Evolutionary conservation across 306 rosid genomes (phyloP), one percentile per base, ranked within the genome.

Genomic region (Pterocarpus macrocarpus): DNA sequence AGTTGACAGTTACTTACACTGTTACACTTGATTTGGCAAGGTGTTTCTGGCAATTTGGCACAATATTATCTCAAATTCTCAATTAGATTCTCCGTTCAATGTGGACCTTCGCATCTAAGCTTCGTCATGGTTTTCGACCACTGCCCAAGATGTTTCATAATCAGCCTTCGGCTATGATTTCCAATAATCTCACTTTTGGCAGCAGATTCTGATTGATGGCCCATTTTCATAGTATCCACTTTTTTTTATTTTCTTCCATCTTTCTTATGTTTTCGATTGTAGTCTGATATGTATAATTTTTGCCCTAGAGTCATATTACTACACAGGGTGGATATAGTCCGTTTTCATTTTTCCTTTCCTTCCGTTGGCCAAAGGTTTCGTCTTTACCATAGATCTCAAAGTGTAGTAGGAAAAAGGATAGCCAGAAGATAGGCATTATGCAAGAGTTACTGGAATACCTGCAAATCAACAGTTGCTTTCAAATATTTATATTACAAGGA

Each of bases 141-240:
- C 28, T 49, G 64, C 71, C 50, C 71, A 57, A 68, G 30, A 15
- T 43, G 17, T 32, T 17, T 13, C 22, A 13, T 65, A 0, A 2
- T 13, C 41, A 35, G 65, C 41, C 77, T 68, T 59, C 10, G 69
- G 75, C 10, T 61, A 33, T 63, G 70, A 36, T 80, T 73, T n/a
- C 49, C 15, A 22, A 38, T 33, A 49, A 28, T 3, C 64, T 44
- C 64, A 44, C 45, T 75, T 64, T 73, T n/a, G 80, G 56, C 80
- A 12, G 75, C 56, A 11, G 55, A 49, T 49, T 43, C 8, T 4
- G 41, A 64, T 57, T 62, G 44, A 38, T 41, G 8, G 55, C 22
- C 28, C 13, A 33, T 69, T 56, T 62, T 15, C 33, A 34, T 14
- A 36, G 17, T 58, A 36, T 22, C 41, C 41, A 38, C 5, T 38